Evolutionary conservation across 2,329 filamentous ascomycete species (phyloP).

Genomic region (Pseudomassariella vexata): DNA sequence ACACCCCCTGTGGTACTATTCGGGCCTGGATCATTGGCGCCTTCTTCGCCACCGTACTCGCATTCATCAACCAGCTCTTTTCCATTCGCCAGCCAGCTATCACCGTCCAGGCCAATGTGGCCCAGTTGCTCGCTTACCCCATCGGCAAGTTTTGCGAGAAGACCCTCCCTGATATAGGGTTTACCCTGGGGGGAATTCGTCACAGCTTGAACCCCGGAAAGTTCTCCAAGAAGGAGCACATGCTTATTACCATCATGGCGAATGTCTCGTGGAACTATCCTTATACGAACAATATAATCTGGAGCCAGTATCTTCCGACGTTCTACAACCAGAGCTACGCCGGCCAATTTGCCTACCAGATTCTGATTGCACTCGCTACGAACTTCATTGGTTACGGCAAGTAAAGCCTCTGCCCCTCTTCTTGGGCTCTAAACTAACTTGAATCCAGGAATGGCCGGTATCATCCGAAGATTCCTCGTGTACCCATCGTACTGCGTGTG

Average conservation of each 20-base stretch:
- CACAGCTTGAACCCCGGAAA: constrained; percentile 25
- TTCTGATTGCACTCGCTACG: constrained; percentile 42
- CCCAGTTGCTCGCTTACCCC: constrained; percentile 51
- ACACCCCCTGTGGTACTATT: constrained; percentile 45
- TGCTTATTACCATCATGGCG: constrained; percentile 55
- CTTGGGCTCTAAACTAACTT: too few relatives aligned
- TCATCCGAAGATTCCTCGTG: constrained; percentile 40
- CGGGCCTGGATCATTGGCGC: constrained; percentile 49
- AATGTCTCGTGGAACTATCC: constrained; percentile 46
- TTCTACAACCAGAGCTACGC: constrained; percentile 48
- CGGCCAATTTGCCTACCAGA: constrained; percentile 41
- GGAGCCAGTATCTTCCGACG: constrained; percentile 40
- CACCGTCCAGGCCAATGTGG: constrained; percentile 47
- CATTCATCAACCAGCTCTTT: constrained; percentile 53
- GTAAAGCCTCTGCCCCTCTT: too few relatives aligned
- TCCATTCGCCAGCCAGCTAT: constrained; percentile 51
- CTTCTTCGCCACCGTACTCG: constrained; percentile 41
- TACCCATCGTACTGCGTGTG: constrained; percentile 44
- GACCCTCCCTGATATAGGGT: constrained; percentile 42
- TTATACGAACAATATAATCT: constrained; percentile 44
- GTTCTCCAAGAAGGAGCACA: constrained; percentile 56
- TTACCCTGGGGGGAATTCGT: constrained; percentile 34
- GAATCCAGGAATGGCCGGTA: constrained; percentile 46
- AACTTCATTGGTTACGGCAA: constrained; percentile 53
- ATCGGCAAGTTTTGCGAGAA: constrained; percentile 45